Percentiles rank a stretch among this genome's conserved stretches.
phyloP scores from a whole-genome alignment of 192 early-diverging fungal genomes.

The Phycomyces blakesleeanus region DNA sequence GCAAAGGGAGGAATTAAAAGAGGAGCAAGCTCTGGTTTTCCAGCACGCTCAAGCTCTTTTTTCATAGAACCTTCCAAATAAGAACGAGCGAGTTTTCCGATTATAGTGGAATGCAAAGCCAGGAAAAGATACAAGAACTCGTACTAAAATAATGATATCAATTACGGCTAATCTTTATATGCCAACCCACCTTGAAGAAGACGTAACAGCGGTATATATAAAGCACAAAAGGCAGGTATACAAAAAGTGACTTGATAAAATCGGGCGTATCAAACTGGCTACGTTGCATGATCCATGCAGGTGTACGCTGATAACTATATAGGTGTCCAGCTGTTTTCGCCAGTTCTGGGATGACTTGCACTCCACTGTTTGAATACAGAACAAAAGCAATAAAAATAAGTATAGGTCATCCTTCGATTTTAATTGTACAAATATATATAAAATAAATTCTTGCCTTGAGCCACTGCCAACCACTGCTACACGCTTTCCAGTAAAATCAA shows the following conservation, averaged over 20 bases:
- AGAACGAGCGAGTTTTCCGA: slow-evolving; percentile 34
- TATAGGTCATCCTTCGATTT: background rate
- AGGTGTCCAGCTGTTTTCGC: slow-evolving; percentile 38
- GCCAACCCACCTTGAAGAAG: slow-evolving; percentile 19
- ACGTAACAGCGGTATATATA: slow-evolving; percentile 12
- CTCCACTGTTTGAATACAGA: slow-evolving; percentile 33
- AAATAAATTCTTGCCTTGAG: slow-evolving; percentile 34
- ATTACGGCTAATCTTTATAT: slow-evolving; percentile 32
- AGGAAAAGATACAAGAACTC: slow-evolving; percentile 43
- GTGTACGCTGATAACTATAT: slow-evolving; percentile 50
- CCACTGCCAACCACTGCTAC: slow-evolving; percentile 50
- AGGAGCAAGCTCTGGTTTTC: slow-evolving; percentile 20
- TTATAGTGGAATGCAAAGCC: slow-evolving; percentile 30
- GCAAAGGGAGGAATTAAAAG: slow-evolving; percentile 36
- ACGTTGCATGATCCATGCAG: slow-evolving; percentile 43
- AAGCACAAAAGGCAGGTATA: slow-evolving; percentile 36
- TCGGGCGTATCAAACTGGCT: slow-evolving; percentile 29
- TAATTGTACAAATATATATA: background rate
- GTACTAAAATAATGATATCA: slow-evolving; percentile 20
- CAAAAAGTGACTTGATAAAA: slow-evolving; percentile 36
- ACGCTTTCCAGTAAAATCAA: slow-evolving; percentile 43
- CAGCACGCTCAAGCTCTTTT: slow-evolving; percentile 28
- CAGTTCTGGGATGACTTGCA: slow-evolving; percentile 47
- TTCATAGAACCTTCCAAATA: slow-evolving; percentile 27
- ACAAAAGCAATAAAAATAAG: background rate